A percentile compares a stretch with the other conserved stretches of the same genome.
phyloP scores from a whole-genome alignment of 768 basidiomycete species.

The Rhizopogon vesiculosus region DNA sequence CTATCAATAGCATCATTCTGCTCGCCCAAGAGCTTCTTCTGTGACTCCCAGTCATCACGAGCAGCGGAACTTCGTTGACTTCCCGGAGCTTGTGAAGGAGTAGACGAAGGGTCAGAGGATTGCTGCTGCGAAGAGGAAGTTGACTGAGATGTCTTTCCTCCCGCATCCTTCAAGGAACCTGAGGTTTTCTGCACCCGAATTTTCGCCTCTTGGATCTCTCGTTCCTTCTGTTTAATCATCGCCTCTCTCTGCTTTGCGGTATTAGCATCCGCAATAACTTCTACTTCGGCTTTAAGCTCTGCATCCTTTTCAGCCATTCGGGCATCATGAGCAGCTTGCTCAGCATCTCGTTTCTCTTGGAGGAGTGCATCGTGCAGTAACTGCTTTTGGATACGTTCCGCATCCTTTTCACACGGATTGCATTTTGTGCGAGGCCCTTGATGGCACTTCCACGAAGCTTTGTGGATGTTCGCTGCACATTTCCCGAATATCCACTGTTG shows the following conservation, averaged over 20 bases:
- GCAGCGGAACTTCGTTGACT: background rate
- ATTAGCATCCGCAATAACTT: conserved; percentile 26
- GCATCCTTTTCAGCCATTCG: conserved; percentile 36
- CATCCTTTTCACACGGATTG: conserved; percentile 38
- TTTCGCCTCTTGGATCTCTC: conserved; percentile 32
- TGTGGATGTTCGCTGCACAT: conserved; percentile 40
- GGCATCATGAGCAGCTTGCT: conserved; percentile 32
- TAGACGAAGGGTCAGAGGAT: background rate
- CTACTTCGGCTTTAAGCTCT: conserved; percentile 26
- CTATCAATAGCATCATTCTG: conserved; percentile 43
- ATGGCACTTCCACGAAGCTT: conserved; percentile 34
- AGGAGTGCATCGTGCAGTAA: conserved; percentile 29
- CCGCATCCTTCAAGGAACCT: background rate
- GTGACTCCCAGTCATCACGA: conserved; percentile 41
- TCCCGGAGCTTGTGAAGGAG: background rate
- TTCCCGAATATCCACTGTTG: conserved; percentile 24
- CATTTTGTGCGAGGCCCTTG: conserved; percentile 31
- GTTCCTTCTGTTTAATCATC: conserved; percentile 34
- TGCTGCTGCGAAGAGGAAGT: background rate
- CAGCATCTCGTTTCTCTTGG: conserved; percentile 37
- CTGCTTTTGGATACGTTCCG: conserved; percentile 30
- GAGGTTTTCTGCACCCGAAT: background rate
- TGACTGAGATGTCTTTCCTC: background rate
- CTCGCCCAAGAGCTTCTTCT: conserved; percentile 48
- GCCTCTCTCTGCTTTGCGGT: conserved; percentile 27